phyloP scores from a whole-genome alignment of 345 rosid species.

The Melaleuca quinquenervia region DNA sequence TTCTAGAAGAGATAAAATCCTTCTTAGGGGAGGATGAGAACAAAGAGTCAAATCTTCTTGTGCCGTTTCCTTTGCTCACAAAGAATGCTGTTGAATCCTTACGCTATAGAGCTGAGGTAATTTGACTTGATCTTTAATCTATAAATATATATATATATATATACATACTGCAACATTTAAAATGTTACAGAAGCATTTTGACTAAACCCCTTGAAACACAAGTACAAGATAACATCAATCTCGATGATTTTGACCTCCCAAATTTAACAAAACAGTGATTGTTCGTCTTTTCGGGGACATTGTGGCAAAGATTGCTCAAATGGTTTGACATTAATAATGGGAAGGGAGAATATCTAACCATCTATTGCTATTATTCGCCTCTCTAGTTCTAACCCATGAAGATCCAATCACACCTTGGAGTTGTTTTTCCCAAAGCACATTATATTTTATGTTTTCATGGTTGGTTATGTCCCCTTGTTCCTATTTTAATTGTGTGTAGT shows the following conservation, averaged over 20 bases:
- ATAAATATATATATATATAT: too few species aligned
- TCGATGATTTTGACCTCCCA: not conserved
- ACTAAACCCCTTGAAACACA: too few species aligned
- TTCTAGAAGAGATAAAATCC: conserved; percentile 64
- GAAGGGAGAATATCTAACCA: not conserved
- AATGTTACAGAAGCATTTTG: too few species aligned
- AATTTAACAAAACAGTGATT: not conserved
- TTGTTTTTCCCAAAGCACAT: not conserved
- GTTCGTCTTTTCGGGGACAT: not conserved
- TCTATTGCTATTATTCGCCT: not conserved
- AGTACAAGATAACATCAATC: not conserved
- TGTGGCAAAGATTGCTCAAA: not conserved
- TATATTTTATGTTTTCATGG: not conserved
- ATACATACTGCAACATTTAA: too few species aligned
- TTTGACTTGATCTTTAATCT: not conserved
- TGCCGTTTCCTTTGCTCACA: conserved; percentile 59
- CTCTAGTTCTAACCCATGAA: not conserved
- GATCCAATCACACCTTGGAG: not conserved
- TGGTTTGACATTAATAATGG: not conserved
- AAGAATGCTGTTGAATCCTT: conserved; percentile 78
- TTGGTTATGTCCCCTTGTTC: not conserved
- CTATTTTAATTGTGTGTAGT: not conserved
- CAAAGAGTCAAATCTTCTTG: conserved; percentile 28
- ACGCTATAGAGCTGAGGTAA: conserved; percentile 89
- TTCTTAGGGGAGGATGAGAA: conserved; percentile 51